Evolutionary conservation across 768 basidiomycete genomes (phyloP).

Genomic region (Mycena filopes): DNA sequence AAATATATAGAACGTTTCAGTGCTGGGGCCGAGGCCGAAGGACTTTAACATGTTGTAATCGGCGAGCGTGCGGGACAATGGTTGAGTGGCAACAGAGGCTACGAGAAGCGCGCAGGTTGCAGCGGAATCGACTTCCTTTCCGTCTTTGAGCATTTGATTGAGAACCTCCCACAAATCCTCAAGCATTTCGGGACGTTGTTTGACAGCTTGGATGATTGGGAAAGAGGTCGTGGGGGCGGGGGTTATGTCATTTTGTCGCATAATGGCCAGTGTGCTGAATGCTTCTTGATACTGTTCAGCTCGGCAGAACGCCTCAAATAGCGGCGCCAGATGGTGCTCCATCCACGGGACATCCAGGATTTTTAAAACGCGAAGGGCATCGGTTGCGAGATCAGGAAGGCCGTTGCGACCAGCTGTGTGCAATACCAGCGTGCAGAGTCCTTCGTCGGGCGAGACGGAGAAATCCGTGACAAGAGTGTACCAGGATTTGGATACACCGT

Average conservation of each 20-base stretch:
- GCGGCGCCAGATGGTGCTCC: slow-evolving; percentile 82
- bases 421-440: slow-evolving; percentile 74
- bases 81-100: slow-evolving; percentile 68
- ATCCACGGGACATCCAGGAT: slow-evolving; percentile 56
- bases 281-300: slow-evolving; percentile 70
- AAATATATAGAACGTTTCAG: slow-evolving; percentile 76
- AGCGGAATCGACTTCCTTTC: slow-evolving; percentile 62
- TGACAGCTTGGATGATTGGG: slow-evolving; percentile 63
- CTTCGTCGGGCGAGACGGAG: slow-evolving; percentile 75
- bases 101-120: slow-evolving; percentile 75
- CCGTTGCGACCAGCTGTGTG: slow-evolving; percentile 80
- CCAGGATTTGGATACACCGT: slow-evolving; percentile 77
- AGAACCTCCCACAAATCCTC: slow-evolving; percentile 74
- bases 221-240: slow-evolving; percentile 63
- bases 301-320: slow-evolving; percentile 79
- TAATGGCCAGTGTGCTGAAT: slow-evolving; percentile 64
- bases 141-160: slow-evolving; percentile 67
- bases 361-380: slow-evolving; percentile 69
- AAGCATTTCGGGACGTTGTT: slow-evolving; percentile 59
- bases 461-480: slow-evolving; percentile 61
- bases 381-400: slow-evolving; percentile 73
- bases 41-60: slow-evolving; percentile 74
- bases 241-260: slow-evolving; percentile 64
- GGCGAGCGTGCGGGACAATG: slow-evolving; percentile 81
- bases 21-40: slow-evolving; percentile 64